Percentiles rank a stretch among this genome's conserved stretches.
Conservation (phyloP, 108 stramenopile species). For the Fragilaria crotonensis region DNA sequence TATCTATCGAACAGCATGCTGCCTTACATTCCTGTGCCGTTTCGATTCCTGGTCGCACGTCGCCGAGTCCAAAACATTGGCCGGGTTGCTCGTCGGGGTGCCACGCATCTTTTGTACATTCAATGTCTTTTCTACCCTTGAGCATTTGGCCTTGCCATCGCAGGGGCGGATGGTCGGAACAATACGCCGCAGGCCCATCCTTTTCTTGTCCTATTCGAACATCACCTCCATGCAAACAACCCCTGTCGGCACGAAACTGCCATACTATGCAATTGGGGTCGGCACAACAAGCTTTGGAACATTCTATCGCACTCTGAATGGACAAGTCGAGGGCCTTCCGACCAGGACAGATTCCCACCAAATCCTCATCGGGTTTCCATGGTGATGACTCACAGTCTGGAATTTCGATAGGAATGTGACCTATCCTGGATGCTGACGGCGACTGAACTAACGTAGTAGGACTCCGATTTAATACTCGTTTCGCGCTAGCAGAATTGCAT, state of each 20-base stretch:
- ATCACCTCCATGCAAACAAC: conserved; percentile 42
- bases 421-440: no score
- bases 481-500: no score
- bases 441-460: no score
- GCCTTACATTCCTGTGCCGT: conserved; percentile 31
- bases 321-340: conserved; percentile 6
- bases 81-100: conserved; percentile 42
- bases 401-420: no score
- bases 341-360: conserved; percentile 41
- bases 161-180: conserved; percentile 43
- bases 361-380: conserved; percentile 41
- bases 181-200: conserved; percentile 39
- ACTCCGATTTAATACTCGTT: no score
- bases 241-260: conserved; percentile 39
- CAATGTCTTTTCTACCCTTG: conserved; percentile 10
- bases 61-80: conserved; percentile 54
- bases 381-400: conserved; percentile 25
- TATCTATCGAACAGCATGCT: conserved; percentile 41
- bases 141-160: conserved; percentile 45
- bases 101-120: conserved; percentile 33
- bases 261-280: conserved; percentile 32
- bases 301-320: conserved; percentile 18
- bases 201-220: conserved; percentile 47
- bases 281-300: conserved; percentile 33
- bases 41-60: conserved; percentile 23